Base-by-base conservation (phyloP, 306 rosid genomes). In the Vigna angularis region DNA sequence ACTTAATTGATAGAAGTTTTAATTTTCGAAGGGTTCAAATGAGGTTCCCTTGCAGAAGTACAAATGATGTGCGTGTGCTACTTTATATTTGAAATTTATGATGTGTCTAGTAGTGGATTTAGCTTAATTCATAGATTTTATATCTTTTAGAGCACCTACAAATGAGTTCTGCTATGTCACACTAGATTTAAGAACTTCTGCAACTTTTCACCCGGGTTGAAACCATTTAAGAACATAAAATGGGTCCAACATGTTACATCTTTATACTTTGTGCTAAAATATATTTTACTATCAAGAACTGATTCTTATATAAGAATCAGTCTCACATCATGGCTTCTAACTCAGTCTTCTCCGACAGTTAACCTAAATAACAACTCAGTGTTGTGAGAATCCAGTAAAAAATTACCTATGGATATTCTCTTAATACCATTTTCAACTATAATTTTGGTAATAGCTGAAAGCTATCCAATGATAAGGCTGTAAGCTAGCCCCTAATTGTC, bases 11-110 rank as follows among this genome's bases (percentile, higher is more conserved):
- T 82, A 87, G 99, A 79, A 87, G 52, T 89, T 96, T 91, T 82
- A 96, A 86, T 80, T 96, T 89, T 82, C 92, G 99, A 79, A 88
- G 99, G 87, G 99, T 96, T 45, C 98, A 96, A 84, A 96, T 96
- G 99, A 90, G 99, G 85, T 96, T 96, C 83, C 99, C 99, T 61
- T 96, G 93, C 92, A 96, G 91, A 76, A 85, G 88, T 65, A 67
- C 90, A 5, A 90, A 82, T 83, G 99, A 93, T 73, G 99, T 96
- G 88, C 32, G 93, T 66, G 71, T 75, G 26, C 76, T 75, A 28
- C 82, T 71, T 64, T 72, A 57, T 66, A 61, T 66, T 40, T 49
- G 15, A 70, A 48, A 48, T 77, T 66, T 40, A 48, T 80, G 61
- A 58, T 61, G 32, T 10, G 13, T 26, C 26, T 59, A 73, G 66